A percentile compares a stretch with the other conserved stretches of the same genome.
Conservation (phyloP, 768 basidiomycete species). For the Termitomyces sp. region DNA sequence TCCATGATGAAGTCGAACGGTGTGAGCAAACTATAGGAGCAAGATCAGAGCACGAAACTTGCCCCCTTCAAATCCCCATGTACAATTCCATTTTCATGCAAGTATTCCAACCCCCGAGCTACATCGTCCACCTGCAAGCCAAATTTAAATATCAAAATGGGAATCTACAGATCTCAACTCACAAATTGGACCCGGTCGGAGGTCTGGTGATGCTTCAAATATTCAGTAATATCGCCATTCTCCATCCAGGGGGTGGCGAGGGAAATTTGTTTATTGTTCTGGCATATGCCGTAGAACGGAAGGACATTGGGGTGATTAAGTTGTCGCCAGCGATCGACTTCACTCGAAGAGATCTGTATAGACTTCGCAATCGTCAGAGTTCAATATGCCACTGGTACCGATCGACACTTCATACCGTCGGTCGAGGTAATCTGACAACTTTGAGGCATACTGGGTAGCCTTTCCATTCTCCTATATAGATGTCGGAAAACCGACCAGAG, state of each 20-base stretch:
- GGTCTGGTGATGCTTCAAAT: not conserved
- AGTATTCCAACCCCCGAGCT: not conserved
- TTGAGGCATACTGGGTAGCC: not conserved
- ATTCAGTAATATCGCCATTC: constrained; percentile 3
- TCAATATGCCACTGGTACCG: not conserved
- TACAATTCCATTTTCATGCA: not conserved
- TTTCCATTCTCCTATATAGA: not conserved
- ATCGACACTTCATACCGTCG: not conserved
- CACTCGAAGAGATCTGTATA: not conserved
- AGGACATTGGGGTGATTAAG: constrained; percentile 3
- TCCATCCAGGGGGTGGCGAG: constrained; percentile 1
- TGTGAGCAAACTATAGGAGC: not conserved
- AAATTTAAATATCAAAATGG: not conserved
- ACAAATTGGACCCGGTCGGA: not conserved
- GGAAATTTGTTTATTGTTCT: not conserved
- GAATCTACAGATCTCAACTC: not conserved
- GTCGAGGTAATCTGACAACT: not conserved
- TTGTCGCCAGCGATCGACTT: not conserved
- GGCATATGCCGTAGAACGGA: constrained; percentile 4
- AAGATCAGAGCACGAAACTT: not conserved
- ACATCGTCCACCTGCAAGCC: not conserved
- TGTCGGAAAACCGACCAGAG: not conserved
- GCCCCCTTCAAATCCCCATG: constrained; percentile 2
- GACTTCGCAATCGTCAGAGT: not conserved
- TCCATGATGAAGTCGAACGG: too few species aligned